Conservation (phyloP, 768 basidiomycete genomes). For the Mycena chlorophos region DNA sequence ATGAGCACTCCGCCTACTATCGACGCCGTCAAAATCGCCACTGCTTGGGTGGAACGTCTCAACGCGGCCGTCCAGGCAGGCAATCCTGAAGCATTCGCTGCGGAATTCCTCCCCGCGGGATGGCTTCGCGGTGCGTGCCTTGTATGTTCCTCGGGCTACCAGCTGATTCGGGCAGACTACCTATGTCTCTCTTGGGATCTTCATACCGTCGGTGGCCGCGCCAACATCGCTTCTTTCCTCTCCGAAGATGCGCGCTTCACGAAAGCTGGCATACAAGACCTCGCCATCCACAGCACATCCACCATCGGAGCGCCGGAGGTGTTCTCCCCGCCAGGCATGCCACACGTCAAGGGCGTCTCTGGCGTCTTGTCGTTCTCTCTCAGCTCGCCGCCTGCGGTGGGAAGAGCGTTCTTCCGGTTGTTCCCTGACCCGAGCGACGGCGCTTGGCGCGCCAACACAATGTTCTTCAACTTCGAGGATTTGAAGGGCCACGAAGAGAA, state of each 20-base stretch:
- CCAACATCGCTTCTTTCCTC: conserved; percentile 7
- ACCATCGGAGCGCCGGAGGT: conserved; percentile 1
- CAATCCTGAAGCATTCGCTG: too few species aligned
- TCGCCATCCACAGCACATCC: conserved; percentile 1
- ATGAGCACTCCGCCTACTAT: too few species aligned
- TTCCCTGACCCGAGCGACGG: conserved; percentile 13
- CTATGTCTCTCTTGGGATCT: conserved; percentile 21
- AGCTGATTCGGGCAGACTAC: too few species aligned
- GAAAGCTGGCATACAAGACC: conserved; percentile 1
- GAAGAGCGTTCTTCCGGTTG: conserved; percentile 22
- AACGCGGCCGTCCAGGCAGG: too few species aligned
- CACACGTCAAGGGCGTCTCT: conserved; percentile 5
- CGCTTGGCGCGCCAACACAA: conserved; percentile 21
- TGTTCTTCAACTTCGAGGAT: conserved; percentile 19
- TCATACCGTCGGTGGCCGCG: conserved; percentile 1
- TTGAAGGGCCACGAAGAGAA: conserved; percentile 25
- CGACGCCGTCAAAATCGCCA: too few species aligned
- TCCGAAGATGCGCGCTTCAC: conserved; percentile 3
- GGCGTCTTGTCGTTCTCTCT: conserved; percentile 32
- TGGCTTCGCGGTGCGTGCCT: too few species aligned
- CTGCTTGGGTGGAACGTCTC: too few species aligned
- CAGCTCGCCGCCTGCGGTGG: conserved; percentile 15
- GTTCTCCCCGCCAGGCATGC: conserved; percentile 6
- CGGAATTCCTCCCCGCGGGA: too few species aligned
- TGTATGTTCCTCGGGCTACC: too few species aligned